These are phyloP conservation scores for Epichloe aotearoae DNA, from an alignment of 2,329 filamentous ascomycete species.

Conservation along the genomic window DNA sequence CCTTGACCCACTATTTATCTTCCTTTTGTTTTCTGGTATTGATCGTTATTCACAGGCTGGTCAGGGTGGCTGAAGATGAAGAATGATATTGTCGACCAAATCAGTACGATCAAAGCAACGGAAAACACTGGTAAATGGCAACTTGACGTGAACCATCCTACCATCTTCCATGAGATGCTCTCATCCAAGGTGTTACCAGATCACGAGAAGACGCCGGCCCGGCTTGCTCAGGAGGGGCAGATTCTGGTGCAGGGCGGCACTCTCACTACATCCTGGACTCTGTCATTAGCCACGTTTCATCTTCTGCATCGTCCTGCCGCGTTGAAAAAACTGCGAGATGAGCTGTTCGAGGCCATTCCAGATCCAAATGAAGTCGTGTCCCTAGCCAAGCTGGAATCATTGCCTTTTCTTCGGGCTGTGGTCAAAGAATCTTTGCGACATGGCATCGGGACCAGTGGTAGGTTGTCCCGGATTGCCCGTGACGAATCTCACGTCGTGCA, in stretches of 20 bases:
- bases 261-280: slow-evolving; percentile 25
- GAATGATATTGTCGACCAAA: slow-evolving; percentile 22
- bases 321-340: slow-evolving; percentile 20
- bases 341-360: slow-evolving; percentile 22
- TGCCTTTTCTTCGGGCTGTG: slow-evolving; percentile 35
- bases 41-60: slow-evolving; percentile 18
- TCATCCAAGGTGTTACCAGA: slow-evolving; percentile 18
- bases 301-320: slow-evolving; percentile 19
- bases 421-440: slow-evolving; percentile 38
- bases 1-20: slow-evolving; percentile 2
- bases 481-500: slow-evolving; percentile 18
- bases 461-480: slow-evolving; percentile 34
- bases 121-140: slow-evolving; percentile 20
- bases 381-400: slow-evolving; percentile 18
- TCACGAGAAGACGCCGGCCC: slow-evolving; percentile 20
- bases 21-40: slow-evolving; percentile 8
- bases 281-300: slow-evolving; percentile 23
- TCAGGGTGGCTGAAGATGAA: slow-evolving; percentile 26
- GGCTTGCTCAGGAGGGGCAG: slow-evolving; percentile 26
- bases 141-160: slow-evolving; percentile 20
- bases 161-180: slow-evolving; percentile 24
- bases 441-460: slow-evolving; percentile 32
- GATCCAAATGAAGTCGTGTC: slow-evolving; percentile 15
- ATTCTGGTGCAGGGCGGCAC: slow-evolving; percentile 26
- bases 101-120: slow-evolving; percentile 21